Conservation (phyloP, 495 filamentous ascomycete species). For the Podospora bellae-mahoneyi region DNA sequence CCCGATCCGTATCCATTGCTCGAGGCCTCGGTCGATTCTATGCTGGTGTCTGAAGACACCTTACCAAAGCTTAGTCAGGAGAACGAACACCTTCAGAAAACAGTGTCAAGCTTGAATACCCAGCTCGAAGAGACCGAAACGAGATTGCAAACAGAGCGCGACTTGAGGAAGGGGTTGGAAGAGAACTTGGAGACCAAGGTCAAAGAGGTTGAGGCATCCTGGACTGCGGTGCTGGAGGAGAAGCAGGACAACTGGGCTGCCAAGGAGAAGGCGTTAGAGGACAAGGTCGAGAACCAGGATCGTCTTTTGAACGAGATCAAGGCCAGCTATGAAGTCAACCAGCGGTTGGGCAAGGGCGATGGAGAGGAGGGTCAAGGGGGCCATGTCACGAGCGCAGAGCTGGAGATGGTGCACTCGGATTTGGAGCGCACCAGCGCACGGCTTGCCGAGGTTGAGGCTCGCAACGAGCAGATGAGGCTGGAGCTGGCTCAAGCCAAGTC, state of each 20-base stretch:
- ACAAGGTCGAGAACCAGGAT: slow-evolving; percentile 93
- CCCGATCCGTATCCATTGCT: slow-evolving; percentile 95
- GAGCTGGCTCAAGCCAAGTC: slow-evolving; percentile 88
- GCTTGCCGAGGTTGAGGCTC: slow-evolving; percentile 85
- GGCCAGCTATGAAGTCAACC: slow-evolving; percentile 94
- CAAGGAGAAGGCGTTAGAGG: slow-evolving; percentile 86
- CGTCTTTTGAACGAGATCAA: slow-evolving; percentile 89
- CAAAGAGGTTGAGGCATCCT: slow-evolving; percentile 84
- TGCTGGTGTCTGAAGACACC: slow-evolving; percentile 85
- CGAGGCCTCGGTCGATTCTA: slow-evolving; percentile 91
- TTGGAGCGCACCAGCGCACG: slow-evolving; percentile 84
- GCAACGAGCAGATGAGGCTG: slow-evolving; percentile 88
- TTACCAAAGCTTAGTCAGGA: slow-evolving; percentile 82
- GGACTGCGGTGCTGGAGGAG: slow-evolving; percentile 88
- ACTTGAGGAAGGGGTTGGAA: slow-evolving; percentile 69
- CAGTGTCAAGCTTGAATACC: slow-evolving; percentile 74
- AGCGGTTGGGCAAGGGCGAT: slow-evolving; percentile 73
- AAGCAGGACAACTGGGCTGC: slow-evolving; percentile 95
- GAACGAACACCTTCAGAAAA: slow-evolving; percentile 79
- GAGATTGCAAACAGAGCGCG: slow-evolving; percentile 68
- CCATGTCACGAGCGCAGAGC: slow-evolving; percentile 77
- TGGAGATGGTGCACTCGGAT: slow-evolving; percentile 89
- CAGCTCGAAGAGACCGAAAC: slow-evolving; percentile 85
- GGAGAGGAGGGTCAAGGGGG: slow-evolving; percentile 55
- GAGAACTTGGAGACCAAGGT: slow-evolving; percentile 69